Base-by-base conservation (phyloP, 129 eudicot genomes). In the Helianthus tuberosus region DNA sequence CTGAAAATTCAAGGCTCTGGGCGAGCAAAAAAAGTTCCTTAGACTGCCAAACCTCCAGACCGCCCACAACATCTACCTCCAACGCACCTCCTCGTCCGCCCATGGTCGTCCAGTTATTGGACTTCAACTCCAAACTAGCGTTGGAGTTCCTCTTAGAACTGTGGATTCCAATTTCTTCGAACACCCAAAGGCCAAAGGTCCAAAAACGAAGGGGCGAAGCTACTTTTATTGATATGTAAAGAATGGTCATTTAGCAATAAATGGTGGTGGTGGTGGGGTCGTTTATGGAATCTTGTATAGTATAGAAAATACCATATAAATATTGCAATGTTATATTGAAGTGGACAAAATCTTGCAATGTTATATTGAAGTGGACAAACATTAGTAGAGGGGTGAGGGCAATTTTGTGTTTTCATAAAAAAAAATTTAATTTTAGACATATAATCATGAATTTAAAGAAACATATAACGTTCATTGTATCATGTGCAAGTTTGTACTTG, bases 301-400 rank as follows among this genome's bases (percentile, higher is more conserved):
- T 51, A 41, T 64, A 67, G 77, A 52, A 71, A 71, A 39, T 64
- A 20, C 23, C 23, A 20, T 20, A 20, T 20, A 20, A 71, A 70
- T 50, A 71, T 71, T 71, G 77, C 67, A 25, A 51, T 63, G 77
- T 64, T 71, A 71, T 72, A 78, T 78, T 71, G 67, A 71, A 78
- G 60, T 71, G 39, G 77, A 71, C 72, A 78, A 52, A 70, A 20
- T 20, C 23, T 71, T 71, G 77, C 67, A 25, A 51, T 63, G 77
- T 64, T 71, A 71, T 72, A 78, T 78, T 71, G 67, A 71, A 78
- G 60, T 71, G 39, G 77, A 71, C 72, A 78, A 52, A 70, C 66
- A 77, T 48, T 57, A 70, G 39, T 71, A 51, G 55, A 43, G 43
- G 49, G 54, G 77, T 78, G 77, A 72, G 81, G 82, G 77, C 77